phyloP scores from a whole-genome alignment of 768 basidiomycete genomes.

The Mycena rosella region DNA sequence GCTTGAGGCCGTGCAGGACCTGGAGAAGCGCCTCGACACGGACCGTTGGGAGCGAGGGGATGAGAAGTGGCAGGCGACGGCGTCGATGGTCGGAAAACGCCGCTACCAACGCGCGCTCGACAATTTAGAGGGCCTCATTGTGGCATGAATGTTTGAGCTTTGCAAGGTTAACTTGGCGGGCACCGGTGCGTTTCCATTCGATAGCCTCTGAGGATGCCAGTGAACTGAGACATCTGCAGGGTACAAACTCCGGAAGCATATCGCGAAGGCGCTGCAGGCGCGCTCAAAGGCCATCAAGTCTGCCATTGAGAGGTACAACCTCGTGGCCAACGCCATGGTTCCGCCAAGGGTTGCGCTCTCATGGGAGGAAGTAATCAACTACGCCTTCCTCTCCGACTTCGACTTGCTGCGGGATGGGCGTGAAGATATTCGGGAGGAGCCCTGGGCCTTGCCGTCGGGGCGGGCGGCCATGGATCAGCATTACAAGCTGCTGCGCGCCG shows the following conservation, averaged over 20 bases:
- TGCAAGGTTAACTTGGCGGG: too few relatives aligned
- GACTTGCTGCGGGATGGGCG: too few relatives aligned
- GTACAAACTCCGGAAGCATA: slow-evolving; percentile 2
- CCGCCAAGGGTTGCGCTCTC: background rate
- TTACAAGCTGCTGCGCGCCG: background rate
- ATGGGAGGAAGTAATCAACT: background rate
- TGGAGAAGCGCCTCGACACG: slow-evolving; percentile 16
- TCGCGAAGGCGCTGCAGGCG: background rate
- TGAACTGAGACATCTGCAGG: background rate
- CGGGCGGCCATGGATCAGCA: background rate
- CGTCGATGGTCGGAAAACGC: too few relatives aligned
- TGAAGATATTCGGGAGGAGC: too few relatives aligned
- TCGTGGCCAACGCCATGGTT: background rate
- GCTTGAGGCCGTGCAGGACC: slow-evolving; percentile 12
- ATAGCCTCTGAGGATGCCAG: too few relatives aligned
- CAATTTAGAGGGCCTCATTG: too few relatives aligned
- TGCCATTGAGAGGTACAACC: background rate
- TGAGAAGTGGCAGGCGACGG: too few relatives aligned
- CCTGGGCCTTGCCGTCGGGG: background rate
- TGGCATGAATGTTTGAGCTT: too few relatives aligned
- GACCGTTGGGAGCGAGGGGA: background rate
- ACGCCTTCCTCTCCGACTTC: too few relatives aligned
- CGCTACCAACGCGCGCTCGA: too few relatives aligned
- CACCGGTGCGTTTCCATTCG: too few relatives aligned
- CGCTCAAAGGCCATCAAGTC: background rate